Base-by-base conservation (phyloP, 768 basidiomycete genomes). In the Naganishia kalamii region DNA sequence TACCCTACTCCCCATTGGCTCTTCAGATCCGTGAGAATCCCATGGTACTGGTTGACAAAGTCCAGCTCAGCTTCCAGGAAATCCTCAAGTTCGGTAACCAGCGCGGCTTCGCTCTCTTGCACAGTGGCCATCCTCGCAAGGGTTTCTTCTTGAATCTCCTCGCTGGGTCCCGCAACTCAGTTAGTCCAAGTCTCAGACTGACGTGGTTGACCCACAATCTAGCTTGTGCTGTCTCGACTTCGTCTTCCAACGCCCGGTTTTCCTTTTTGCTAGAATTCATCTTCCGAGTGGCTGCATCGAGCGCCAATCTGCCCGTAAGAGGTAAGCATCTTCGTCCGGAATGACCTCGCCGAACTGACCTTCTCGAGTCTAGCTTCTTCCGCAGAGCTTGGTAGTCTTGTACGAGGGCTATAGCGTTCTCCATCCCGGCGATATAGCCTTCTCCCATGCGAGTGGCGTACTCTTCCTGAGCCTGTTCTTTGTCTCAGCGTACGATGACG, bases 351-450 rank as follows among this genome's bases (percentile, higher is more conserved):
- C 33, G 10, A 51, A 74, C 81, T 57, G 66, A 88, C 90, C 89
- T 83, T 72, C 90, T 81, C 59, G 87, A 90, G 63, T 94, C 91
- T 17, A 93, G 78, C 74, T 92, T 93, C 83, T 92, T 94, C 67
- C 86, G 84, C 66, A 87, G 82, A 4, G 80, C 74, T 64, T 91
- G 87, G 68, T 89, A 93, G 62, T 92, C 91, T 72, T 87, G 89
- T 73, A 94, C 86, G 30, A 88, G 86, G 10, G 85, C 87, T 17
- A 81, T 81, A 57, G 87, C 86, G 46, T 78, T 81, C 67, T 86
- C 82, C 60, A 92, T 80, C 1, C 88, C 85, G 0, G 82, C 71
- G 27, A 92, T 74, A 72, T 88, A 92, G 4, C 86, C 86, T 71
- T 89, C 89, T 35, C 83, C 83, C 63, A 94, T 83, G 6, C 85